phyloP scores from a whole-genome alignment of 1,139 yeast species.

The Candida sp. region DNA sequence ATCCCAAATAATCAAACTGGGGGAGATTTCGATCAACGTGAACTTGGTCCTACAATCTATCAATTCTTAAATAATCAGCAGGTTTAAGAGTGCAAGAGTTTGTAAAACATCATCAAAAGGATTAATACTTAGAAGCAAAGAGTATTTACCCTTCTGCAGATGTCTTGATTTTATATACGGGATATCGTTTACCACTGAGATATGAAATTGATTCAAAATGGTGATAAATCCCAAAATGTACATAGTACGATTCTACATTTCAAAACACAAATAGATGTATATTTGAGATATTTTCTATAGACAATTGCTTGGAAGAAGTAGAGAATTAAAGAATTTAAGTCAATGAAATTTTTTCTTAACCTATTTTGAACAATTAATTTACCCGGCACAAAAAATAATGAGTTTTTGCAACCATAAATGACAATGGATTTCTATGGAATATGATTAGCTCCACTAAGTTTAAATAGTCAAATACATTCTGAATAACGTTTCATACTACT shows the following conservation, averaged over 20 bases:
- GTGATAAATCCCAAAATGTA: conserved; percentile 37
- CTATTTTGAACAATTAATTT: too few species aligned
- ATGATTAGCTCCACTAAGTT: too few species aligned
- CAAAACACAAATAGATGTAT: neutral
- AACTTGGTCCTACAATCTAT: conserved; percentile 12
- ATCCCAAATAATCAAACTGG: conserved; percentile 21
- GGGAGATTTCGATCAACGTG: conserved; percentile 1
- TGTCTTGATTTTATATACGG: conserved; percentile 28
- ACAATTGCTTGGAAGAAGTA: neutral
- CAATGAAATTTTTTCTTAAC: too few species aligned
- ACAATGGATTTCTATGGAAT: too few species aligned
- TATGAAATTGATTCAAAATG: conserved; percentile 34
- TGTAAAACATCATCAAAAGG: conserved; percentile 44
- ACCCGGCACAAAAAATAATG: too few species aligned
- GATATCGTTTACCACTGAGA: conserved; percentile 48
- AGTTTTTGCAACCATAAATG: too few species aligned
- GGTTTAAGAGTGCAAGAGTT: conserved; percentile 1
- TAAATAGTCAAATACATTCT: too few species aligned
- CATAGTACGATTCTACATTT: neutral
- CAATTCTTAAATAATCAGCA: conserved; percentile 9
- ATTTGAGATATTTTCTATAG: neutral
- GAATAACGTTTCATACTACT: too few species aligned
- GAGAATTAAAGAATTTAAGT: too few species aligned
- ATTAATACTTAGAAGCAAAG: conserved; percentile 19
- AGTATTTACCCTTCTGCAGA: conserved; percentile 42